Conservation (phyloP, 805 yeast genomes). For the Saccharomycopsis vini region DNA sequence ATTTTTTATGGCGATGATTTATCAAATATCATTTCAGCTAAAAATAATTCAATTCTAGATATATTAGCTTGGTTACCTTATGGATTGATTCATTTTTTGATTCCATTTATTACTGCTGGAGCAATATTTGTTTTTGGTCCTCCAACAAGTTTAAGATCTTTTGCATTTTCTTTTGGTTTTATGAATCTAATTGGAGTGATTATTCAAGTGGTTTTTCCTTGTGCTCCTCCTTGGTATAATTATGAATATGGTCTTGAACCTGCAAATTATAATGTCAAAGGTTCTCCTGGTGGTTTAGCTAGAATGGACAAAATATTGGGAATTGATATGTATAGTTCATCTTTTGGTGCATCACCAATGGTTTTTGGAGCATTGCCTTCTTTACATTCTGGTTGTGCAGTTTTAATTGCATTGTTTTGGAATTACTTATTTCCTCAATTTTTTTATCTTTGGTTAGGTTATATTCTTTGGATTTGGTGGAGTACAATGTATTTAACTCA, state of each 20-base stretch:
- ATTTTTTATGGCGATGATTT: slow-evolving; percentile 85
- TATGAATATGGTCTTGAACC: slow-evolving; percentile 74
- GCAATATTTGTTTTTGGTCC: slow-evolving; percentile 81
- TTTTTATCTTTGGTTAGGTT: slow-evolving; percentile 55
- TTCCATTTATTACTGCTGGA: slow-evolving; percentile 82
- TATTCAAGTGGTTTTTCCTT: slow-evolving; percentile 74
- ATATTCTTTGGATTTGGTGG: slow-evolving; percentile 97
- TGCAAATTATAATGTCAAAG: slow-evolving; percentile 82
- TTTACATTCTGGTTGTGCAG: slow-evolving; percentile 89
- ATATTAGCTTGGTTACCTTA: slow-evolving; percentile 92
- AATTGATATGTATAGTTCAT: slow-evolving; percentile 69
- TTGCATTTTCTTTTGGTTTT: slow-evolving; percentile 88
- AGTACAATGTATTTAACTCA: slow-evolving; percentile 97
- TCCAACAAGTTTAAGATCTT: slow-evolving; percentile 72
- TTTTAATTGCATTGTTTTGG: slow-evolving; percentile 83
- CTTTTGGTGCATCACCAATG: slow-evolving; percentile 77
- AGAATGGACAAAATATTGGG: slow-evolving; percentile 76
- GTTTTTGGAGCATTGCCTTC: slow-evolving; percentile 89
- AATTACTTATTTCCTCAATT: slow-evolving; percentile 69
- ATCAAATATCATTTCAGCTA: slow-evolving; percentile 69
- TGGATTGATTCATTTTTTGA: slow-evolving; percentile 80
- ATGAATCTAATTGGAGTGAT: slow-evolving; percentile 83
- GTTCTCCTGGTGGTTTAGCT: slow-evolving; percentile 91
- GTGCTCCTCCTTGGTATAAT: slow-evolving; percentile 98
- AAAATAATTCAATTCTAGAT: slow-evolving; percentile 58